A percentile compares a stretch with the other conserved stretches of the same genome.
Evolutionary conservation across 345 rosid species (phyloP).

Genomic region (Cardamine chenopodiifolia): DNA sequence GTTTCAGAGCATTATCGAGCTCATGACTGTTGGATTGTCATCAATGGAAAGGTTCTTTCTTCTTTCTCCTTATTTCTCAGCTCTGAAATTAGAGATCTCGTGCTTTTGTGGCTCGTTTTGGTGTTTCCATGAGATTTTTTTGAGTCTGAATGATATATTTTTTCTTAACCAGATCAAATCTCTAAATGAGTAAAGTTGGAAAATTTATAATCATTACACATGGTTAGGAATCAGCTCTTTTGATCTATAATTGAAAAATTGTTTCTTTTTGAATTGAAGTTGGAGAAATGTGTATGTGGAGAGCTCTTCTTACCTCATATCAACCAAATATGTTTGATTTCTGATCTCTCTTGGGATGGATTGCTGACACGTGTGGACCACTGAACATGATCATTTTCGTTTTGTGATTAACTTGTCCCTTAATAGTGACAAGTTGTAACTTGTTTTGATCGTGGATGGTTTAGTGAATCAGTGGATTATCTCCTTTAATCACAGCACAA

Average conservation of each 20-base stretch:
- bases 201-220: background rate
- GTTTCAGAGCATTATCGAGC: slow-evolving; percentile 61
- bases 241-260: background rate
- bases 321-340: slow-evolving; percentile 1
- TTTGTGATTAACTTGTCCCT: slow-evolving; percentile 20
- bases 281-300: slow-evolving; percentile 9
- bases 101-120: slow-evolving; percentile 1
- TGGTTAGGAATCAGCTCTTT: slow-evolving; percentile 22
- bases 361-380: slow-evolving; percentile 17
- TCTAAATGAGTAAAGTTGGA: slow-evolving; percentile 15
- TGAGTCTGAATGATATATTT: background rate
- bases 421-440: background rate
- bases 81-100: slow-evolving; percentile 18
- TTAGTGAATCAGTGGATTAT: background rate
- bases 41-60: slow-evolving; percentile 60
- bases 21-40: slow-evolving; percentile 73
- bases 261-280: background rate
- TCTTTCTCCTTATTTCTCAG: slow-evolving; percentile 18
- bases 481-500: background rate
- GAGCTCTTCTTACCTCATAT: background rate
- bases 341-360: slow-evolving; percentile 2
- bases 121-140: slow-evolving; percentile 20
- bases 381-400: background rate
- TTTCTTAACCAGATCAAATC: slow-evolving; percentile 14
- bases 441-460: slow-evolving; percentile 8